phyloP scores from a whole-genome alignment of 1,284 basidiomycete genomes.

The Ustilago xerochloae region DNA sequence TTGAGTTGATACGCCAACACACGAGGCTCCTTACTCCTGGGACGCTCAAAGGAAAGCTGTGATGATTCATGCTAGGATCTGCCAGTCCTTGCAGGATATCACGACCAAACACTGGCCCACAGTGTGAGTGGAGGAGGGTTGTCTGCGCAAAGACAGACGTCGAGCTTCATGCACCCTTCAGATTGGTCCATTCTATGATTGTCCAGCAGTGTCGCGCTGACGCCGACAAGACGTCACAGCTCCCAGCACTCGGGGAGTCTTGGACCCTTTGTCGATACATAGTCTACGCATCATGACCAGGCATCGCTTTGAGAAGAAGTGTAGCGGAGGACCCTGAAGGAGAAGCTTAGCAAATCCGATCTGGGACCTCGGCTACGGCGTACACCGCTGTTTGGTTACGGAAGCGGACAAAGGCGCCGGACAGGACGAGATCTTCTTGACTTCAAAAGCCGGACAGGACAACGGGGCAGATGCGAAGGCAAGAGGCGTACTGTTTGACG shows the following conservation, averaged over 20 bases:
- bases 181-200: too few species aligned
- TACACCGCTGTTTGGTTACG: constrained; percentile 16
- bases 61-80: constrained; percentile 9
- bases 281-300: constrained; percentile 10
- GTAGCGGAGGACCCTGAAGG: constrained; percentile 12
- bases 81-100: background rate
- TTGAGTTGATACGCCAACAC: background rate
- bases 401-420: constrained; percentile 1
- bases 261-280: constrained; percentile 15
- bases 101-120: background rate
- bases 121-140: too few species aligned
- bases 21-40: background rate
- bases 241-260: constrained; percentile 1
- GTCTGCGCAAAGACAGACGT: too few species aligned
- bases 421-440: background rate
- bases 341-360: constrained; percentile 43
- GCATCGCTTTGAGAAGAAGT: too few species aligned
- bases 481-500: background rate
- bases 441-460: background rate
- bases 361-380: constrained; percentile 42
- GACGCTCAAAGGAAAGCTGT: background rate
- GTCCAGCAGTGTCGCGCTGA: too few species aligned
- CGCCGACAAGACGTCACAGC: background rate
- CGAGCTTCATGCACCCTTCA: too few species aligned
- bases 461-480: background rate